A percentile compares a stretch with the other conserved stretches of the same genome.
phyloP scores from a whole-genome alignment of 805 yeast genomes.

The Ogataea methylovora region DNA sequence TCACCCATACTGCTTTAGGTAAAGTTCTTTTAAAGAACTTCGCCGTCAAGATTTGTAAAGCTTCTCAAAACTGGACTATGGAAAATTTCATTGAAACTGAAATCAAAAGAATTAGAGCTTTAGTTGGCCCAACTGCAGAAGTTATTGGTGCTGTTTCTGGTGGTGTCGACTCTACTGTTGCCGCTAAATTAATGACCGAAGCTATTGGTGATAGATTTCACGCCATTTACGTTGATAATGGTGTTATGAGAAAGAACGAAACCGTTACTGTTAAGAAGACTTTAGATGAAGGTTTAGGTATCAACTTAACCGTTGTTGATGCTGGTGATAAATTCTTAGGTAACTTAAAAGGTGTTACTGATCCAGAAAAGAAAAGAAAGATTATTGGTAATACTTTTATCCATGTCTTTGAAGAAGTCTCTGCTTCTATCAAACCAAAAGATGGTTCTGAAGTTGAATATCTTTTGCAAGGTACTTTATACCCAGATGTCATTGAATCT shows the following conservation, averaged over 20 bases:
- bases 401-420: constrained; percentile 94
- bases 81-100: constrained; percentile 96
- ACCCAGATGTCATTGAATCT: constrained; percentile 98
- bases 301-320: constrained; percentile 89
- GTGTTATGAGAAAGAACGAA: constrained; percentile 94
- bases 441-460: constrained; percentile 88
- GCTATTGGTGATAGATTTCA: constrained; percentile 99
- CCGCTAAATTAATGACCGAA: constrained; percentile 95
- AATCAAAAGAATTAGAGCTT: constrained; percentile 80
- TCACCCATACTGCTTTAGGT: constrained; percentile 92
- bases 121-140: constrained; percentile 97
- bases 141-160: constrained; percentile 99
- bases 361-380: constrained; percentile 98
- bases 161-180: constrained; percentile 99
- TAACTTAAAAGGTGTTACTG: constrained; percentile 88
- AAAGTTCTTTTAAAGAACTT: constrained; percentile 82
- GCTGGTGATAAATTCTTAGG: constrained; percentile 85
- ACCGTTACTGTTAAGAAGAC: constrained; percentile 84
- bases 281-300: constrained; percentile 87
- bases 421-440: constrained; percentile 82
- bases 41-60: constrained; percentile 85
- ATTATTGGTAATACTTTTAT: constrained; percentile 97
- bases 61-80: constrained; percentile 93
- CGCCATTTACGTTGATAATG: constrained; percentile 96
- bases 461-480: constrained; percentile 92